phyloP scores from a whole-genome alignment of 2,329 filamentous ascomycete genomes.

The Aspergillus sp. region DNA sequence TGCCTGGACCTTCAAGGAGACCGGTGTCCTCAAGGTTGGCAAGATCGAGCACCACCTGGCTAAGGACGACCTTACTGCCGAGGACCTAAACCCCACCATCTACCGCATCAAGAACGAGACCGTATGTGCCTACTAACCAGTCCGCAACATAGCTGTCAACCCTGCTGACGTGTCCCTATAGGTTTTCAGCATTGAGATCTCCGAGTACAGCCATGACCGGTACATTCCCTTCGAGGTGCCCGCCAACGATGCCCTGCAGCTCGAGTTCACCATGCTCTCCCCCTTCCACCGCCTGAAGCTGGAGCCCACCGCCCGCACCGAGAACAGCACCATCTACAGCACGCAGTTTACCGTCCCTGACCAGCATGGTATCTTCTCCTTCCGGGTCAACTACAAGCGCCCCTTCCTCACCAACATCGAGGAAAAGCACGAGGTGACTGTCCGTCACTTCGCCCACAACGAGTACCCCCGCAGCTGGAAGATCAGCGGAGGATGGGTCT shows the following conservation, averaged over 20 bases:
- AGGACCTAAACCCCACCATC: constrained; percentile 71
- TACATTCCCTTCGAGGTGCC: constrained; percentile 75
- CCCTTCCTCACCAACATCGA: constrained; percentile 87
- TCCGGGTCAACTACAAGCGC: constrained; percentile 94
- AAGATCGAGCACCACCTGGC: constrained; percentile 73
- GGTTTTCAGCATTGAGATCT: constrained; percentile 85
- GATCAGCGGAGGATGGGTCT: constrained; percentile 91
- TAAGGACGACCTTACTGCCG: constrained; percentile 52
- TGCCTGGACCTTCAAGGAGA: constrained; percentile 97
- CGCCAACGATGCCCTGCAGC: constrained; percentile 73
- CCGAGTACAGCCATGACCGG: constrained; percentile 75
- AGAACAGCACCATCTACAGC: constrained; percentile 72
- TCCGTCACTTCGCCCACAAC: constrained; percentile 95
- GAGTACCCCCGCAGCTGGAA: constrained; percentile 90
- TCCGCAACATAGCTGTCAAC: not conserved
- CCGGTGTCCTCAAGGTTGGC: constrained; percentile 83
- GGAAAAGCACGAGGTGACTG: constrained; percentile 92
- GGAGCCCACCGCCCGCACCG: constrained; percentile 56
- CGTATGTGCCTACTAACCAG: constrained; percentile 59
- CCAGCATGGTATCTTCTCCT: constrained; percentile 99
- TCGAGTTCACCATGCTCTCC: constrained; percentile 98
- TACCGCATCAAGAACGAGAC: constrained; percentile 97
- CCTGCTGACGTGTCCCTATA: constrained; percentile 39
- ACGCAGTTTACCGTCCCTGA: constrained; percentile 82
- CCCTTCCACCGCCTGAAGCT: constrained; percentile 91